Evolutionary conservation across 352 stramenopile species (phyloP), one percentile per base, ranked within the genome.

Genomic region (Phytophthora macrochlamydospora): DNA sequence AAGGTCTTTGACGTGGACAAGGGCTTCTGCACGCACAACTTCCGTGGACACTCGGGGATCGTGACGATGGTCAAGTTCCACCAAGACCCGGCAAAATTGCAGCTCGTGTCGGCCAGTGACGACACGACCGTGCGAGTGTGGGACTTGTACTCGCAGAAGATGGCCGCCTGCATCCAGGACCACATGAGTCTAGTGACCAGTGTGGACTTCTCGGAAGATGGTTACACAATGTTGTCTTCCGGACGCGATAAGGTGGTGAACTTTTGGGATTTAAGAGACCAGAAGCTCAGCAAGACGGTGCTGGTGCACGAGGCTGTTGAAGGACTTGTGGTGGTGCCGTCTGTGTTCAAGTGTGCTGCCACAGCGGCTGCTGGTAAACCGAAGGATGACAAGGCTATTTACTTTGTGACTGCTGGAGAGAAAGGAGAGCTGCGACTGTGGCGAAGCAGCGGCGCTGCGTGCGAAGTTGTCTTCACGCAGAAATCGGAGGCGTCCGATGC

Each of bases 161-260:
- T 95, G 62, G 71, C 87, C 52, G 91, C 91, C 44, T 97, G 73
- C 71, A 96, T 99, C 54, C 75, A 87, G 52, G 96, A 98, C 76
- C 97, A 99, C 83, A 91, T 99, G 70, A 98, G 90, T 59, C 84
- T 94, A 7, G 94, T 98, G 6, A 99, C 93, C 4, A 97, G 90
- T 62, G 87, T 99, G 32, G 84, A 89, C 24, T 99, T 98, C 73
- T 90, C 86, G 1, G 71, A 65, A 37, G 88, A 96, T 69, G 88
- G 88, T 8, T 93, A 93, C 74, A 96, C 87, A 30, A 71, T 96
- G 71, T 67, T 96, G 24, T 96, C 95, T 1, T 81, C 94, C 8
- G 95, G 96, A 30, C 82, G 97, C 58, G 97, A 99, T 75, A 93
- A 95, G 29, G 93, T 98, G 2, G 80, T 98, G 24, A 97, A 97